Percentiles rank a stretch among this genome's conserved stretches.
Conservation (phyloP, 148 eudicot species). For the Rhododendron williamsianum region DNA sequence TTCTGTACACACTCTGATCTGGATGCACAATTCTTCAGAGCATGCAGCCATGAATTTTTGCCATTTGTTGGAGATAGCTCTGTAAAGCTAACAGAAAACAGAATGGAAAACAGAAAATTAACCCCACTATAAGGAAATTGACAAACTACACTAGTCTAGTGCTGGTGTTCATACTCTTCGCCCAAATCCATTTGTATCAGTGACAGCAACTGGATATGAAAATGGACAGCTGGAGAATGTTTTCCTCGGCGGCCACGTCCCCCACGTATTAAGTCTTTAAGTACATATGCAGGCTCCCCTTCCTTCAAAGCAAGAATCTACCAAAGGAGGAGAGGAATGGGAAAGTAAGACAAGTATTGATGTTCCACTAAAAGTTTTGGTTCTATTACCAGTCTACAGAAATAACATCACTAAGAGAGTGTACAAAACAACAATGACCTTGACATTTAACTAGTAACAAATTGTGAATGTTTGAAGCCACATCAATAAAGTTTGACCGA, state of each 20-base stretch:
- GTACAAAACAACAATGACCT: background rate
- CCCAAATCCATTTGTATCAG: conserved; percentile 40
- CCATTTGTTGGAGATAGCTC: conserved; percentile 28
- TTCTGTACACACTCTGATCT: conserved; percentile 35
- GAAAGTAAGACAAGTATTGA: background rate
- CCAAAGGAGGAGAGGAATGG: background rate
- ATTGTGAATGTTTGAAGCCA: too few species aligned
- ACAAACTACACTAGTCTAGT: background rate
- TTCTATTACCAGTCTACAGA: background rate
- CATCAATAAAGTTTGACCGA: background rate
- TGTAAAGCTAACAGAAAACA: conserved; percentile 25
- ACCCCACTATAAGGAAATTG: too few species aligned
- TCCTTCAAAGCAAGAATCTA: conserved; percentile 61
- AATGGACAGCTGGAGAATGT: conserved; percentile 43
- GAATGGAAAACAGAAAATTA: background rate
- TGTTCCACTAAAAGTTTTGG: too few species aligned
- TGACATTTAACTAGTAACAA: background rate
- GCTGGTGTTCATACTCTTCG: conserved; percentile 31
- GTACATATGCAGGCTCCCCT: conserved; percentile 56
- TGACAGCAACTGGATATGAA: conserved; percentile 53
- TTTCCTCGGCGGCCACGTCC: conserved; percentile 47
- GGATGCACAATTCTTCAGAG: conserved; percentile 40
- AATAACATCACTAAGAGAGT: background rate
- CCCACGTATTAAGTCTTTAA: conserved; percentile 53
- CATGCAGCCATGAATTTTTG: conserved; percentile 43